Evolutionary conservation across 2,329 filamentous ascomycete species (phyloP), one percentile per base, ranked within the genome.

Genomic region (Pezicula rhizophila): DNA sequence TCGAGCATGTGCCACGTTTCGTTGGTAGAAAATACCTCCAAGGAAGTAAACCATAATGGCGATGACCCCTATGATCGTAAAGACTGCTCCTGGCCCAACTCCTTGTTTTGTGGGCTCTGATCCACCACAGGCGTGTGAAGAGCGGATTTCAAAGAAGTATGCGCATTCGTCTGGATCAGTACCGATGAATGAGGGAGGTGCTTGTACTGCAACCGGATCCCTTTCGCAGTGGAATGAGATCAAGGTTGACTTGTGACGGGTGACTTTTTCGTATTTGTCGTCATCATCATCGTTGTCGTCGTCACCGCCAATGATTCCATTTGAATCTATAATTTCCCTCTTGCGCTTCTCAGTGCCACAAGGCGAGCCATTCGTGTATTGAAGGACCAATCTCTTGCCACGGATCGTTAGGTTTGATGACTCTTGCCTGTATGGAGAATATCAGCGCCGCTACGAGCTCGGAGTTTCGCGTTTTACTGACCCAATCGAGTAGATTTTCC

Each of bases 131-230:
- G 91, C 92, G 57, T 89, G 86, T 41, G 80, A 77, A 20, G 89
- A 93, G 56, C 92, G 86, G 44, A 91, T 85, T 67, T 97, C 91
- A 71, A 99, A 99, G 69, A 95, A 87, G 70, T 97, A 99, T 26
- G 89, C 82, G 75, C 93, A 99, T 52, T 95, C 85, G 64, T 97
- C 91, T 37, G 88, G 85, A 52, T 91, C 85, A 39, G 74, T 72
- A 51, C 87, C 89, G 51, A 97, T 85, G 65, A 96, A 99, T 17
- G 88, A 89, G 34, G 93, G 75, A 4, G 79, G 78, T 4, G 90
- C 84, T 37, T 79, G 76, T 4, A 80, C 79, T 26, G 76, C 77
- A 2, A 84, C 73, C 1, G 88, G 82, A 60, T 96, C 90, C 53
- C 81, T 82, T 64, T 96, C 91, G 73, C 93, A 99, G 56, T 93